These are phyloP conservation scores for Euptelea pleiosperma DNA, from an alignment of 164 flowering plant species.

Conservation along the genomic window DNA sequence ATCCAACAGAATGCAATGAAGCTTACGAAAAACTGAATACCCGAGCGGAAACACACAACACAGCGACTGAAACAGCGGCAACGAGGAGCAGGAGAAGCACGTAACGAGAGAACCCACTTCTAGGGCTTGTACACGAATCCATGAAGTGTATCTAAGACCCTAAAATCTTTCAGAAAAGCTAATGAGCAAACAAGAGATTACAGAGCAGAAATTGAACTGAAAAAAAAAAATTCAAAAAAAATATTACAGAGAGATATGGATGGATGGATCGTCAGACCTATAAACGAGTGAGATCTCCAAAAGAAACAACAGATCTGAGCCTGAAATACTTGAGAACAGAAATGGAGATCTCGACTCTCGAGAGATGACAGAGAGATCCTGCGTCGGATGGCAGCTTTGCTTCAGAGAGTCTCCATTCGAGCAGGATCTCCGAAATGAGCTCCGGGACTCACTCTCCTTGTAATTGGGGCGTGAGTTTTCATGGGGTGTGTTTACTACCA, in stretches of 20 bases:
- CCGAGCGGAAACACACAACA: slow-evolving; percentile 23
- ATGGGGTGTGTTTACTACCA: too few species aligned
- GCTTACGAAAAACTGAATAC: not conserved
- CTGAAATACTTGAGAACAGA: too few species aligned
- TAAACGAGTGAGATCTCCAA: not conserved
- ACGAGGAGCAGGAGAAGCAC: slow-evolving; percentile 10
- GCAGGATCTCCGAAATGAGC: slow-evolving; percentile 11
- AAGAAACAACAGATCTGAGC: not conserved
- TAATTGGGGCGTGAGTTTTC: too few species aligned
- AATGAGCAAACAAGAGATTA: not conserved
- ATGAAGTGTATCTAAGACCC: slow-evolving; percentile 13
- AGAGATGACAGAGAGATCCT: slow-evolving; percentile 4
- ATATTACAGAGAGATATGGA: too few species aligned
- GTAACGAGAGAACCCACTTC: slow-evolving; percentile 6
- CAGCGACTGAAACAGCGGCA: not conserved
- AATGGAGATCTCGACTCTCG: not conserved
- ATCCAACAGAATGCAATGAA: not conserved
- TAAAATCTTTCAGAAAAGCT: not conserved
- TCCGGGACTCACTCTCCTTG: too few species aligned
- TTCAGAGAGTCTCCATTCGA: not conserved
- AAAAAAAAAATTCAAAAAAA: not conserved
- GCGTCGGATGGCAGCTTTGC: not conserved
- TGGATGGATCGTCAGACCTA: not conserved
- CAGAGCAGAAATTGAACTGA: not conserved
- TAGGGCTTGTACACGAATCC: slow-evolving; percentile 16